These are phyloP conservation scores for Agastache rugosa DNA, from an alignment of 257 asterid genomes.

Conservation along the genomic window DNA sequence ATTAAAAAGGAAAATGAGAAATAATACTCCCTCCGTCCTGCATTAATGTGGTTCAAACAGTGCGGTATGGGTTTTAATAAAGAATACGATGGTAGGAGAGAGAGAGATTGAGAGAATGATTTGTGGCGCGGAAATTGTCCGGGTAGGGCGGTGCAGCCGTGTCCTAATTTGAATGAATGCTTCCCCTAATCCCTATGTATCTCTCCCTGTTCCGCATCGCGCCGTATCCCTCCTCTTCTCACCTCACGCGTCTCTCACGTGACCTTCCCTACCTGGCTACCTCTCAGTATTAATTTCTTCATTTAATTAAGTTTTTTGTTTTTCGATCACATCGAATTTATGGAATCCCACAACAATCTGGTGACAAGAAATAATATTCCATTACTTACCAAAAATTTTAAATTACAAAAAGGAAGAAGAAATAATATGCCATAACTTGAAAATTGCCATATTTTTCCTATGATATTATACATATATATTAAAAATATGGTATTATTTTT, in stretches of 20 bases:
- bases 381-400: background rate
- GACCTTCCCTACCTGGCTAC: constrained; percentile 15
- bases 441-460: too few relatives aligned
- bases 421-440: too few relatives aligned
- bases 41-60: too few relatives aligned
- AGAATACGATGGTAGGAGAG: too few relatives aligned
- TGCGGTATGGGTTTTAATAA: too few relatives aligned
- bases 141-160: constrained; percentile 37
- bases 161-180: constrained; percentile 29
- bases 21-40: too few relatives aligned
- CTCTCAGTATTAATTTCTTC: background rate
- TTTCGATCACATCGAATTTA: constrained; percentile 31
- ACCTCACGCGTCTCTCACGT: constrained; percentile 36
- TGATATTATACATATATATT: too few relatives aligned
- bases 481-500: too few relatives aligned
- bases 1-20: too few relatives aligned
- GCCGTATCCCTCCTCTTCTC: background rate
- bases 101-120: constrained; percentile 24
- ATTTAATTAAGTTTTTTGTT: background rate
- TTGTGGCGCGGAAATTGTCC: constrained; percentile 33
- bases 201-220: background rate
- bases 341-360: constrained; percentile 12
- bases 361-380: background rate
- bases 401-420: too few relatives aligned
- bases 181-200: background rate